Base-by-base conservation (phyloP, 2,329 filamentous ascomycete species). In the Xylaria sp. region DNA sequence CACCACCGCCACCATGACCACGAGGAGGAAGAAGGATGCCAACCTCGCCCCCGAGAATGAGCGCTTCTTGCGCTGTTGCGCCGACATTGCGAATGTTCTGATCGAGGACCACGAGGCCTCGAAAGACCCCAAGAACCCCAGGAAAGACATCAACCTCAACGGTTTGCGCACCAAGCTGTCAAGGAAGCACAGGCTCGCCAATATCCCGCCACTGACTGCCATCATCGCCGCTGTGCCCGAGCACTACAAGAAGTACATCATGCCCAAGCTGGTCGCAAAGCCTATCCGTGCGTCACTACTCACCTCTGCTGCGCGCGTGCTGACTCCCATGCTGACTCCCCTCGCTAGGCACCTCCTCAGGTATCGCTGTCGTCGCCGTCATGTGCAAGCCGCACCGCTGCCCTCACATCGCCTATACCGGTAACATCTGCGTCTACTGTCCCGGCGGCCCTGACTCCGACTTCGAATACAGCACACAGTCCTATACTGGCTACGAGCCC, bases 311-410 rank as follows among this genome's bases (percentile, higher is more conserved):
- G 8, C 3, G 17, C 3, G 27, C 47, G 5, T 31, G 7, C 38
- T n/a, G 7, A 9, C 11, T 9, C 25, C 13, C 29, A 41, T 51
- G 7, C 60, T 68, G 15, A 68, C 61, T 17, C n/a, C 6, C 15
- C 35, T 33, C 29, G 29, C 5, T 13, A 70, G 67, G 68, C 71
- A 97, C 94, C 15, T 96, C 94, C 0, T 97, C 93, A 54, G 95
- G 95, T 60, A 99, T 99, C 71, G 95, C 95, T 2, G 95, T 99
- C 8, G 95, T 99, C 47, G 95, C 96, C 43, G 96, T 99, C 69
- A 99, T 99, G 95, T 98, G 95, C 85, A 99, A 99, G 78, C 95
- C 95, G 23, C 95, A 99, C 76, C 85, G 95, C 74, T 99, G 95
- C 73, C 95, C 95, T 17, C 95, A 99, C 74, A 99, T 99, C 70